Conservation (phyloP, 2,329 filamentous ascomycete genomes). For the Zasmidium citrigriseum region DNA sequence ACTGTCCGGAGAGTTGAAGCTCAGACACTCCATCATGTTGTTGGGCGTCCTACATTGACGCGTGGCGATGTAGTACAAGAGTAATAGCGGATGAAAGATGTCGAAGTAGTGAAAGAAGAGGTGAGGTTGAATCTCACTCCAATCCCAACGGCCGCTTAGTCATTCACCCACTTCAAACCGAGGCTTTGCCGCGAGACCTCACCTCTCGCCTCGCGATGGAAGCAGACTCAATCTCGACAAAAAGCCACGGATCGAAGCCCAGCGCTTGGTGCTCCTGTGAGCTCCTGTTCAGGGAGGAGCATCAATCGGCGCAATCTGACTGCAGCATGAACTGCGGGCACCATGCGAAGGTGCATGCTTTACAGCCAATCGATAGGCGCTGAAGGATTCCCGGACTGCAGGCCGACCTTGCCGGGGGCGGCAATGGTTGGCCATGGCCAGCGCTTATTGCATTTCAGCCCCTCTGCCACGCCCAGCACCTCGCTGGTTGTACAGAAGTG, state of each 20-base stretch:
- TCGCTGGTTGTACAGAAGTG: background rate
- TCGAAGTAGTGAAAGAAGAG: background rate
- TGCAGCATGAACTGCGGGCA: background rate
- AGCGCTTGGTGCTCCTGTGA: background rate
- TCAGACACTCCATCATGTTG: background rate
- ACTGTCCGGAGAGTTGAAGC: background rate
- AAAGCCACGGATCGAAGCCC: no score
- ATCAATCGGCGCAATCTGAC: background rate
- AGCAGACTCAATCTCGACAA: no score
- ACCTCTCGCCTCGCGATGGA: background rate
- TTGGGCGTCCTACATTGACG: background rate
- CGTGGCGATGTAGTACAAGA: background rate
- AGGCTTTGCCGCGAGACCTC: background rate
- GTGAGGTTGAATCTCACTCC: background rate
- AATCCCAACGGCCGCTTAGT: background rate
- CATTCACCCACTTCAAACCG: background rate
- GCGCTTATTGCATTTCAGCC: background rate
- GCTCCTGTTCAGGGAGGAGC: background rate
- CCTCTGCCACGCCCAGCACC: background rate
- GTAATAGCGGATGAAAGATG: background rate
- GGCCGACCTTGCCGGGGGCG: background rate
- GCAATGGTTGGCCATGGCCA: background rate
- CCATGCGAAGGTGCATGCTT: background rate
- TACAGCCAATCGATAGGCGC: background rate
- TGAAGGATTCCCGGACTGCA: background rate